phyloP scores from a whole-genome alignment of 2,329 filamentous ascomycete species.

The Aureobasidium sp. region DNA sequence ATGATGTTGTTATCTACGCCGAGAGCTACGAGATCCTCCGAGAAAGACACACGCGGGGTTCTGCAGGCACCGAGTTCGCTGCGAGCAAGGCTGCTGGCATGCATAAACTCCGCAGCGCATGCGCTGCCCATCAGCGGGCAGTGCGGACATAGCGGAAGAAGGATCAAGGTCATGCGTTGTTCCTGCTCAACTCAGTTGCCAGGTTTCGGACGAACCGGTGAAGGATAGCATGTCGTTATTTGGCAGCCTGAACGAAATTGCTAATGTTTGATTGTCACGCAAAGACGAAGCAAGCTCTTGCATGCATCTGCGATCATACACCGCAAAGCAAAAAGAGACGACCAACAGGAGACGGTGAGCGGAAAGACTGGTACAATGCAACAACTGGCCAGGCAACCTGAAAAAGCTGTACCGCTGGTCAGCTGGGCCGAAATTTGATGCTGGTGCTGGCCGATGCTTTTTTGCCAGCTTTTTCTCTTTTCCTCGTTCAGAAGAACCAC shows the following conservation, averaged over 20 bases:
- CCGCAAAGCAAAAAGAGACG: not conserved
- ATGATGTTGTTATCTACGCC: not conserved
- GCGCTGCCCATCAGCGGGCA: not conserved
- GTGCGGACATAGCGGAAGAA: not conserved
- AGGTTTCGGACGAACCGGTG: not conserved
- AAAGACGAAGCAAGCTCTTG: not conserved
- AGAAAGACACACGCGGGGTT: not conserved
- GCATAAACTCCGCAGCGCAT: not conserved
- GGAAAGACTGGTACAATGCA: not conserved
- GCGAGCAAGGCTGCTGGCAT: not conserved
- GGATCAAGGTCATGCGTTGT: not conserved
- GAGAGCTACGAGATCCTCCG: conserved; percentile 1
- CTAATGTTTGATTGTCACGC: not conserved
- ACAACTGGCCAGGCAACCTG: not conserved
- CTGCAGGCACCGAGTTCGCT: not conserved
- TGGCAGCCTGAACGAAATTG: not conserved
- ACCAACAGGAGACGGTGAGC: not conserved
- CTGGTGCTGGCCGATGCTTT: not conserved
- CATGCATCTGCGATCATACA: not conserved
- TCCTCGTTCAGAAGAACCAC: not conserved
- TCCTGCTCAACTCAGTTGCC: not conserved
- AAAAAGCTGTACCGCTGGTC: not conserved
- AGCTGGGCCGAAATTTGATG: not conserved
- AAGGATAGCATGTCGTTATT: not conserved
- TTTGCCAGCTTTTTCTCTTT: not conserved